A percentile compares a stretch with the other conserved stretches of the same genome.
phyloP scores from a whole-genome alignment of 2,329 filamentous ascomycete genomes.

The Aspergillus carbonarius region DNA sequence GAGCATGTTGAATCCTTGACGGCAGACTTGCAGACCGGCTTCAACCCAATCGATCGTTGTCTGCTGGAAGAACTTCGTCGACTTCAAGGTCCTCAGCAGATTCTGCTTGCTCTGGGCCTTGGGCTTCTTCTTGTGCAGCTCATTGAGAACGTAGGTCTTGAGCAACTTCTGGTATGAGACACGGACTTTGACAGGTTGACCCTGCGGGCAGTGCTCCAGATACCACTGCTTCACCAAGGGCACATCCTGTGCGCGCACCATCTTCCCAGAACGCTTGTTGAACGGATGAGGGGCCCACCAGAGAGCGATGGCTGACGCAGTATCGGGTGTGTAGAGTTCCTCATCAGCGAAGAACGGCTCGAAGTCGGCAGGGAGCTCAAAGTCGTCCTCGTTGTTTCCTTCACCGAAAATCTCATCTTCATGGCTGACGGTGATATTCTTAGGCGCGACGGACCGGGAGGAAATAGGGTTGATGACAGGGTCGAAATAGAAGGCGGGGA shows the following conservation, averaged over 20 bases:
- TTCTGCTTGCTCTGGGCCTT: conserved; percentile 97
- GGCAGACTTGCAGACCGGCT: conserved; percentile 94
- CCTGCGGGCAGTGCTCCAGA: conserved; percentile 86
- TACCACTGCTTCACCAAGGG: conserved; percentile 98
- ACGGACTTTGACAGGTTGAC: conserved; percentile 92
- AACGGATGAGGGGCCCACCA: conserved; percentile 99
- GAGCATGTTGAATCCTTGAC: conserved; percentile 98
- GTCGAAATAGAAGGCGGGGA: conserved; percentile 97
- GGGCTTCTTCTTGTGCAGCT: conserved; percentile 91
- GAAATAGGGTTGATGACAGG: conserved; percentile 98
- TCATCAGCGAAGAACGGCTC: conserved; percentile 90
- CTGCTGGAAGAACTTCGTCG: conserved; percentile 99
- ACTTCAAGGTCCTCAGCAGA: conserved; percentile 81
- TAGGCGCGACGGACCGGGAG: conserved; percentile 86
- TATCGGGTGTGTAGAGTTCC: conserved; percentile 84
- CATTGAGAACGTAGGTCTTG: conserved; percentile 94
- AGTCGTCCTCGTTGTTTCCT: conserved; percentile 78
- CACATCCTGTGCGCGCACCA: conserved; percentile 96
- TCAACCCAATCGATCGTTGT: conserved; percentile 99
- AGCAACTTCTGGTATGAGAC: conserved; percentile 98
- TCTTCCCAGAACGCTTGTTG: conserved; percentile 86
- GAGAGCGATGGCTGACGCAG: conserved; percentile 82
- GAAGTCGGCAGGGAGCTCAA: conserved; percentile 74
- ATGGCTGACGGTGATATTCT: conserved; percentile 86
- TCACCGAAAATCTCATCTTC: conserved; percentile 90